Base-by-base conservation (phyloP, 352 stramenopile genomes). In the Globisporangium solare region DNA sequence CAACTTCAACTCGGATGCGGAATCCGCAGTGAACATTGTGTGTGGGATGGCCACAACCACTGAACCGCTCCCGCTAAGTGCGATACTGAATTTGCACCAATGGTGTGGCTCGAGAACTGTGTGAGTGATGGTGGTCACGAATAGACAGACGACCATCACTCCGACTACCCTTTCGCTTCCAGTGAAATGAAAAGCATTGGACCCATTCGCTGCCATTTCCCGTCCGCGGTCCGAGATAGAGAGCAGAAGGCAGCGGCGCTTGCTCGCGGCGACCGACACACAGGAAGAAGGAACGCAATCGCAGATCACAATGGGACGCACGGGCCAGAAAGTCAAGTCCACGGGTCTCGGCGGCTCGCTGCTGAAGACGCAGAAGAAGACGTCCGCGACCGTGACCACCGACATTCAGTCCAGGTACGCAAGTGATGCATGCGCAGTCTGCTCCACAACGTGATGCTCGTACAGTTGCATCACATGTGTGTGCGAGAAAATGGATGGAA, bases 291-390 rank as follows among this genome's bases (percentile, higher is more conserved):
- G 27, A 42, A 55, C 31, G 27, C 27, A 35, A 48, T 27, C 42
- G n/a, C 13, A 48, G 27, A 35, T 7, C 7, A 35, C 60, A 59
- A 92, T 92, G 83, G 83, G 83, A 57, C 83, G 83, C 43, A 89
- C 77, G 20, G 81, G 85, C 18, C 67, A 73, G 13, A 92, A 91
- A 67, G 60, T 88, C 10, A 73, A 87, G 63, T 92, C 88, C 58
- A 74, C 79, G 45, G 76, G 69, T 13, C 73, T 95, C 37, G 85
- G 85, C 51, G 81, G 87, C 54, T 76, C 85, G 56, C 70, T 95
- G 45, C 58, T 92, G 53, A 76, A 76, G 51, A 86, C 79, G 51
- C 79, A 92, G 60, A 90, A 88, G 73, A 89, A 84, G 56, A 73
- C 58, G 32, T 93, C 83, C 41, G 64, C 64, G 18, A 85, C 81